phyloP scores from a whole-genome alignment of 148 eudicot species.

The Nepenthes gracilis region DNA sequence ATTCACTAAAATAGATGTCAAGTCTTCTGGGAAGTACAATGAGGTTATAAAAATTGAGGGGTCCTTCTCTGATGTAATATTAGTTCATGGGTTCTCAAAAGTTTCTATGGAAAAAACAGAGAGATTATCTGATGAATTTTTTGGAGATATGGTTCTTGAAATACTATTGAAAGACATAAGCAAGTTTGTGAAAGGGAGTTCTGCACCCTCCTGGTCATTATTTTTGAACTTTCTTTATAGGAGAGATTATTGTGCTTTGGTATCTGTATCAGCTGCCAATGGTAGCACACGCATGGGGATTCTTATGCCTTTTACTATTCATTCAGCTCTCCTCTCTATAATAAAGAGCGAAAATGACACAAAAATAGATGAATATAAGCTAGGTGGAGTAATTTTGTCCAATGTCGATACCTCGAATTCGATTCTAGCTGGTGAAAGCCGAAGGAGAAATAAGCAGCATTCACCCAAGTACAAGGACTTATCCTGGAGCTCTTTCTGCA shows the following conservation, averaged over 20 bases:
- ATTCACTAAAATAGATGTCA: constrained; percentile 34
- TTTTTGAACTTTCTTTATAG: constrained; percentile 58
- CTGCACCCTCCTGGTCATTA: constrained; percentile 65
- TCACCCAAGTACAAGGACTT: constrained; percentile 28
- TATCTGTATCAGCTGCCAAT: constrained; percentile 35
- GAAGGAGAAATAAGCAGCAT: constrained; percentile 37
- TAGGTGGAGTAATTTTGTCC: constrained; percentile 8
- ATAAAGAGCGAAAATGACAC: constrained; percentile 14
- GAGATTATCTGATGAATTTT: constrained; percentile 20
- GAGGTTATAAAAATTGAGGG: constrained; percentile 10
- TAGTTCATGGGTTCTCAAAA: constrained; percentile 29
- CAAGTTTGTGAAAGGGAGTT: constrained; percentile 16
- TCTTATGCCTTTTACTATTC: constrained; percentile 60
- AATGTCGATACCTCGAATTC: constrained; percentile 14
- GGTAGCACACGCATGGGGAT: constrained; percentile 39
- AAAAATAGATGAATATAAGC: constrained; percentile 9
- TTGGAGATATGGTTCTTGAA: constrained; percentile 60
- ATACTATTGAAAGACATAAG: constrained; percentile 34
- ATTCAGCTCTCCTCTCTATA: constrained; percentile 47
- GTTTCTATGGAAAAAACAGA: constrained; percentile 25
- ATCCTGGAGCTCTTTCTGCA: constrained; percentile 62
- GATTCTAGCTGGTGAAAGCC: constrained; percentile 25
- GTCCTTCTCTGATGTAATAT: constrained; percentile 18
- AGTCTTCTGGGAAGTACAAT: constrained; percentile 24
- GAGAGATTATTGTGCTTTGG: constrained; percentile 46